Base-by-base conservation (phyloP, 768 basidiomycete genomes). In the Tricholoma matsutake region DNA sequence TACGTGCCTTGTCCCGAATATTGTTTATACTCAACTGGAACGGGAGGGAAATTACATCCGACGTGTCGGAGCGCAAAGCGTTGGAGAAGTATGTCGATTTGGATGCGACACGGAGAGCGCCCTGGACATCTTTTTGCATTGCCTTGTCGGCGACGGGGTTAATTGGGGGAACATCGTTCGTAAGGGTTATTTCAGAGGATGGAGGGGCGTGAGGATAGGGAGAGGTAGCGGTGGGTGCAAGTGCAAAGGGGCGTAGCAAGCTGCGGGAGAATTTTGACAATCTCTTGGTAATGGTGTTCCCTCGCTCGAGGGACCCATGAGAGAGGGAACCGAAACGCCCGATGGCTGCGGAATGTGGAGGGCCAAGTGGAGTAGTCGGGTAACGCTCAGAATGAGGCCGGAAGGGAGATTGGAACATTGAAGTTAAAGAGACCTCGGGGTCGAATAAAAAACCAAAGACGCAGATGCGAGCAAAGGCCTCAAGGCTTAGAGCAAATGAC, bases 391-490 rank as follows among this genome's bases (percentile, higher is more conserved):
- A 69, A 60, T 66, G 70, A 57, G 65, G 49, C 47, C 71, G 71
- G 28, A 78, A 72, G 8, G 75, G 71, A 2, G 78, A 71, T 35
- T 76, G 72, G 67, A 86, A 84, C 5, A 84, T 66, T 31, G 81
- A 68, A 54, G 80, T 80, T 57, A 83, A 73, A 43, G 82, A 80
- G 6, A 89, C 74, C 63, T 92, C 89, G 13, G 92, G 93, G 71
- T 96, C 94, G 53, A 97, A 81, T 16, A 98, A 71, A 63, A 98
- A 83, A 22, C 96, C 96, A 25, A 90, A 92, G 31, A 94, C 89
- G 67, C 92, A 85, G 69, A 96, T 95, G 25, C 96, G 88, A 45
- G 92, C 92, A 65, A 91, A 79, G 49, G 89, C 86, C 77, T 98
- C 96, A 54, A 96, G 63, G 5, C 92, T 94, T 63, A 7, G n/a